A percentile compares a stretch with the other conserved stretches of the same genome.
phyloP scores from a whole-genome alignment of 805 yeast genomes.

The Myxozyma nipponensis region DNA sequence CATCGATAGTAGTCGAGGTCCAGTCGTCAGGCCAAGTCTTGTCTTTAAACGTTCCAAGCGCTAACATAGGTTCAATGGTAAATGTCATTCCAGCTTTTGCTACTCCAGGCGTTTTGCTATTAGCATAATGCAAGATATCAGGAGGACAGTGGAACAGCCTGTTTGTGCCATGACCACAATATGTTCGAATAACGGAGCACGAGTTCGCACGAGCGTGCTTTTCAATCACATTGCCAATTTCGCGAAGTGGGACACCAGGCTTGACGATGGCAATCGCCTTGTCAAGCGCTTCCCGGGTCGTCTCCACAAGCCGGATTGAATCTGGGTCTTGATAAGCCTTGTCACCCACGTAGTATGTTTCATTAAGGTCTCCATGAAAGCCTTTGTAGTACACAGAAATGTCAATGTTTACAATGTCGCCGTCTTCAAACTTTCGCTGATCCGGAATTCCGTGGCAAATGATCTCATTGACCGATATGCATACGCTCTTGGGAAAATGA shows the following conservation, averaged over 20 bases:
- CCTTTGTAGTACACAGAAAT: conserved; percentile 83
- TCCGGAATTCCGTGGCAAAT: conserved; percentile 98
- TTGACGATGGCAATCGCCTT: conserved; percentile 78
- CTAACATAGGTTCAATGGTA: conserved; percentile 97
- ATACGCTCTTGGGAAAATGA: conserved; percentile 86
- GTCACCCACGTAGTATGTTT: conserved; percentile 93
- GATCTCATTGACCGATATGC: conserved; percentile 92
- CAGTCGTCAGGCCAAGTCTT: conserved; percentile 95
- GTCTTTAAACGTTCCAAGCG: conserved; percentile 77
- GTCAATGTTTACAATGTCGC: conserved; percentile 91
- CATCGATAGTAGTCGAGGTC: conserved; percentile 92
- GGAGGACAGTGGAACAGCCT: conserved; percentile 87
- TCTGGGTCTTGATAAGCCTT: conserved; percentile 77
- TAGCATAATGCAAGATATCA: conserved; percentile 88
- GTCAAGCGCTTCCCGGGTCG: conserved; percentile 83
- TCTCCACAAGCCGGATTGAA: conserved; percentile 81
- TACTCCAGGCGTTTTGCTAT: conserved; percentile 87
- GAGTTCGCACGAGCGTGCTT: conserved; percentile 72
- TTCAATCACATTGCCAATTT: conserved; percentile 83
- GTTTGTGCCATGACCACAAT: conserved; percentile 92
- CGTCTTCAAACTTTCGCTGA: conserved; percentile 77
- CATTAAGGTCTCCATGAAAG: conserved; percentile 90
- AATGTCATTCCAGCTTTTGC: conserved; percentile 95
- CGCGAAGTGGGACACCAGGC: conserved; percentile 87
- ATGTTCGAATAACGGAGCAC: conserved; percentile 84